Evolutionary conservation across 768 basidiomycete genomes (phyloP), one percentile per base, ranked within the genome.

Genomic region (Termitomyces sp.): DNA sequence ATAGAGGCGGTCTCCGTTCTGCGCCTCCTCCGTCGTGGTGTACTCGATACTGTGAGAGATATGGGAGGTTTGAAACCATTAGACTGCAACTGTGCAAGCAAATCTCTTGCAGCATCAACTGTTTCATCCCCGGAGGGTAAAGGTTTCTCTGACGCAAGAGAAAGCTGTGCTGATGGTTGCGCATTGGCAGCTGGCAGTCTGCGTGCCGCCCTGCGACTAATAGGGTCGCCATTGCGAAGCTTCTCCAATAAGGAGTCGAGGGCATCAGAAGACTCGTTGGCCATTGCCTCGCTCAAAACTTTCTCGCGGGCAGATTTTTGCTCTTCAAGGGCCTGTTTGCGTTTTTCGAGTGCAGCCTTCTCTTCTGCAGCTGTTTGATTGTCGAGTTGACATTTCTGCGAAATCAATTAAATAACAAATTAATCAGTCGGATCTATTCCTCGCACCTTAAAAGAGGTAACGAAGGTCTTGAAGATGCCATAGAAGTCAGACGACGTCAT

Each of bases 391-490:
- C 92, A 95, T 90, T 94, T 95, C 94, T 95, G 64, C 34, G 15
- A 44, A 45, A 24, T 45, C 6, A 22, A 24, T 45, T 7, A 31
- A n/a, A 59, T 47, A 67, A 27, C 59, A 7, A 20, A 13, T 64
- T 30, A 11, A 1, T 41, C 13, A 15, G 30, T 41, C 20, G 9
- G 27, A 8, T 49, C 16, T 24, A 20, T 22, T 13, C 18, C 49
- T 27, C 54, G 20, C 20, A 91, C 91, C 81, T 80, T 88, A 73
- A 95, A 99, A 2, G 95, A 96, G 0, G 89, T 95, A 30, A 95
- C 83, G 66, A 99, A 99, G 2, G 93, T 97, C 75, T 97, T 95
- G 83, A 98, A 98, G 65, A 96, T 87, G 13, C 87, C 93, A 74
- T 93, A 99, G 76, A 98, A 99, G 67, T 98, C 96, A 3, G 89